Base-by-base conservation (phyloP, 2,329 filamentous ascomycete species). In the Furcasterigmium sp. region DNA sequence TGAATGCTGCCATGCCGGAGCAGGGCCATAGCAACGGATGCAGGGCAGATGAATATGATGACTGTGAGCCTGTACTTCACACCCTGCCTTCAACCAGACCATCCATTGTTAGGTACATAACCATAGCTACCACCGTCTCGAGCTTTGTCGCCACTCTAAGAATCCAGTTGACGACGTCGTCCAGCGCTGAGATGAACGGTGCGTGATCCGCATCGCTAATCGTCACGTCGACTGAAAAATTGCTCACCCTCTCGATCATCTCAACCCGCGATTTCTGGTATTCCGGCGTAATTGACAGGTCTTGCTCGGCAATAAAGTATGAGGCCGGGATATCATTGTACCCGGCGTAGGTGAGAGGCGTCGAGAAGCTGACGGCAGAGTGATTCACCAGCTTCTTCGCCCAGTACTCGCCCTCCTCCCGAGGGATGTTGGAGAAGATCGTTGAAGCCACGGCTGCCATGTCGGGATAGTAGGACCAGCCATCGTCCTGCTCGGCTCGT, bases 301-400 rank as follows among this genome's bases (percentile, higher is more conserved):
- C 66, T 0, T 58, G 46, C 36, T 64, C 60, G 30, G 61, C 63
- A 11, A 70, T 3, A 8, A 71, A 50, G 45, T 64, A 72, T 1
- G 61, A 68, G 3, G 64, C 61, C 0, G 62, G 62, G 2, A 68
- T 53, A 28, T 69, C 57, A 43, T 62, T 64, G 46, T 68, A 71
- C 1, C 64, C 66, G 3, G 59, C 45, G 48, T 70, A 56, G 2
- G 61, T 66, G 32, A 71, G 46, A 3, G 52, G 47, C 17, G 54
- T 55, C 0, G 36, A 42, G 46, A 70, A 70, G 36, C 55, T 59
- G 10, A 53, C 44, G 8, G 54, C 47, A 0, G 62, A 66, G 38
- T 72, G 68, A 11, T 32, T 32, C 11, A 32, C 29, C 14, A 32
- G 10, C 29, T 13, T 32, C n/a, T 32, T 32, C 14, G 29, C 29